Base-by-base conservation (phyloP, 129 eudicot species). In the Dittrichia graveolens region DNA sequence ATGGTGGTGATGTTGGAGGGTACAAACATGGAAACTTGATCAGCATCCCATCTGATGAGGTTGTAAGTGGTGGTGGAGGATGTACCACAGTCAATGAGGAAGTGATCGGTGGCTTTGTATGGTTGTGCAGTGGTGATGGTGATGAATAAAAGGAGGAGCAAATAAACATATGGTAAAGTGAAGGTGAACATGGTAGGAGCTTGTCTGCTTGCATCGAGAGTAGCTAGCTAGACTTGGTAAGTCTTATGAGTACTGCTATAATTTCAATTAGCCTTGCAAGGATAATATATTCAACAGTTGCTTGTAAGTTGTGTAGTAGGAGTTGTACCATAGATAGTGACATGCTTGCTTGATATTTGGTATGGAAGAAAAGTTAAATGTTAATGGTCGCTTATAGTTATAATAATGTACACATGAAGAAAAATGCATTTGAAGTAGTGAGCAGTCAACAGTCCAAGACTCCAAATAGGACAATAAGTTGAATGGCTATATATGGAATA, bases 81-180 rank as follows among this genome's bases (percentile, higher is more conserved):
- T 12, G 85, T 65, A 70, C 82, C 85, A 7, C 83, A 82, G 63
- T 74, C 69, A 5, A 82, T 43, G 47, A 53, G 77, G 74, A 73
- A 61, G 62, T 54, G 12, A 44, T 78, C 83, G 39, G 68, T 68
- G 8, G 80, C 38, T 14, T 41, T 63, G 73, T 80, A 80, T 7
- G 76, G 76, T 18, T 61, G 79, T 5, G 60, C 1, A 19, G 49
- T 4, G 67, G 48, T 34, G 61, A 72, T 12, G n/a, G 44, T 7
- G 52, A 58, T 18, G 50, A 44, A 7, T n/a, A 53, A n/a, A 72
- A 44, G 2, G 61, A 73, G 72, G 65, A 37, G 42, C 43, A 71
- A 42, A 52, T 61, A 54, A 54, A 13, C 56, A 54, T 52, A 11
- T 14, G 56, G 49, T 35, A 55, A 55, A 42, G 73, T 54, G 66